Evolutionary conservation across 257 asterid genomes (phyloP), one percentile per base, ranked within the genome.

Genomic region (Asclepias syriaca): DNA sequence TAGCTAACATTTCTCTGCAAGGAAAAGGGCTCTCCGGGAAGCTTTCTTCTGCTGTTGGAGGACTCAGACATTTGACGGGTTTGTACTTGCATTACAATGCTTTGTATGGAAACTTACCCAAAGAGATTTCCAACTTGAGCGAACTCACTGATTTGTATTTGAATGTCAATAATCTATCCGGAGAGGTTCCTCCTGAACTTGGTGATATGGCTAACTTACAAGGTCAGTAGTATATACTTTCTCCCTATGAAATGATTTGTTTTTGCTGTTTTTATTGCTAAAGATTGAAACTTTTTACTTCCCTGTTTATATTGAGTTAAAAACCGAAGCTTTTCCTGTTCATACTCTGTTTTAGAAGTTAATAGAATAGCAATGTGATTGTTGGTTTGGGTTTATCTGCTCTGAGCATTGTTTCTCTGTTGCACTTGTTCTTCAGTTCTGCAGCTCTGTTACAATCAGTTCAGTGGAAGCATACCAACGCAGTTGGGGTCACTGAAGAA

Each of bases 401-500:
- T 32, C 67, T 61, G 6, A 61, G 15, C 24, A 61, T 32, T 34
- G 5, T 34, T 34, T 34, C 39, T 14, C 48, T 15, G 18, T 32
- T 61, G 21, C 68, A 5, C 22, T 73, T 24, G 58, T 32, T 15
- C 13, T 85, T 83, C 69, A 93, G 98, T 93, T 83, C 60, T 93
- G 90, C 97, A 93, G 91, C 96, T 93, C 68, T 91, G 97, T 66
- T 91, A 88, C 76, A 93, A 93, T 78, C 90, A 88, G 73, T 66
- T 93, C 51, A 84, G 77, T 8, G 97, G 98, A 77, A 89, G 97
- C 73, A 80, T 93, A 80, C 98, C 98, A 10, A 89, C 86, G 8
- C 90, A 88, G 74, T 76, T 91, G 3, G 89, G 87, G 65, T 80
- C 79, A 45, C 80, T 88, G 66, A 81, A 84, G 85, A 91, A 85